These are phyloP conservation scores for Aspergillus sp. DNA, from an alignment of 2,329 filamentous ascomycete species.

Conservation along the genomic window DNA sequence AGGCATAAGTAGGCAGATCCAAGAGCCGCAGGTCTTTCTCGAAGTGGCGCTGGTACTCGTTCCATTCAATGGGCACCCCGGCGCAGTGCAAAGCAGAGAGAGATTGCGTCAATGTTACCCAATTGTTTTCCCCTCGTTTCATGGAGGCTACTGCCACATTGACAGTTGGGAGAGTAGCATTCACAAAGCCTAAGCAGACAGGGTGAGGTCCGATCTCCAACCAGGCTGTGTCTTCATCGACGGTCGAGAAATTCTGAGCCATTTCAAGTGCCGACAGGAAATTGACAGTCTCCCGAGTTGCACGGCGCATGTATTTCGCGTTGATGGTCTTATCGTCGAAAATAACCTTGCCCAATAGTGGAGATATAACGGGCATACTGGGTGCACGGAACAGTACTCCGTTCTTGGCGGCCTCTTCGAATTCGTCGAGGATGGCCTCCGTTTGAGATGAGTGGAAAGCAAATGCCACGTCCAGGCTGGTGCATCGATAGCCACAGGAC, in stretches of 20 bases:
- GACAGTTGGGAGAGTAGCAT: conserved; percentile 58
- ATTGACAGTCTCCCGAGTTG: conserved; percentile 68
- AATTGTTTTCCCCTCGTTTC: conserved; percentile 62
- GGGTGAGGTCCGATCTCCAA: conserved; percentile 75
- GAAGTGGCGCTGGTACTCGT: conserved; percentile 66
- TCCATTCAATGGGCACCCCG: conserved; percentile 67
- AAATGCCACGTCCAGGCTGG: conserved; percentile 64
- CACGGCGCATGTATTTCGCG: conserved; percentile 63
- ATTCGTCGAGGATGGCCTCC: conserved; percentile 17
- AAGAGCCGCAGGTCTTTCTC: conserved; percentile 59
- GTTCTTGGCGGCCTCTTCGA: conserved; percentile 10
- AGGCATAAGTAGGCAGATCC: conserved; percentile 65
- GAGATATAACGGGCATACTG: conserved; percentile 64
- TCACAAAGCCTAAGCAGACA: conserved; percentile 67
- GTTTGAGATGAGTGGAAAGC: conserved; percentile 44
- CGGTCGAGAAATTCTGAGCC: conserved; percentile 49
- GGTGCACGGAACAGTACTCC: conserved; percentile 59
- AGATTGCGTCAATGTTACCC: conserved; percentile 64
- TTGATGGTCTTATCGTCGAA: conserved; percentile 57
- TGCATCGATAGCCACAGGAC: conserved; percentile 58
- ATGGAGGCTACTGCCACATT: conserved; percentile 61
- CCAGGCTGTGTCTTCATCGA: conserved; percentile 68
- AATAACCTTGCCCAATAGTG: conserved; percentile 60
- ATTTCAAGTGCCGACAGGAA: conserved; percentile 63
- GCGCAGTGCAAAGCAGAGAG: conserved; percentile 58